Evolutionary conservation across 768 basidiomycete species (phyloP).

Genomic region (Mycena polygramma): DNA sequence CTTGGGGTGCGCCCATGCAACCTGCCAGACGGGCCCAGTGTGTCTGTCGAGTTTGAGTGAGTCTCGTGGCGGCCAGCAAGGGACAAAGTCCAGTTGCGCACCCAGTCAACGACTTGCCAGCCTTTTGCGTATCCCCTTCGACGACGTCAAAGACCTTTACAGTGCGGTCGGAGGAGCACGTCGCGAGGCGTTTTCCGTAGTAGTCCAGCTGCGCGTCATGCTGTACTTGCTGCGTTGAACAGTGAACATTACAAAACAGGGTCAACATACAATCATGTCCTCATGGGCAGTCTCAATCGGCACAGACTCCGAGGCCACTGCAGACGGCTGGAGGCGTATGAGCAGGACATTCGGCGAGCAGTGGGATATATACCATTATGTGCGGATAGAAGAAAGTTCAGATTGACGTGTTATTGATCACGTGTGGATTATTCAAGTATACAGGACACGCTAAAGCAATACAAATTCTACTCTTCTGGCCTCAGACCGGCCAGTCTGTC

Average conservation of each 20-base stretch:
- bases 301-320: slow-evolving; percentile 74
- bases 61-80: background rate
- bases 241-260: slow-evolving; percentile 2
- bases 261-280: slow-evolving; percentile 92
- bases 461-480: slow-evolving; percentile 12
- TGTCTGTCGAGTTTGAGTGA: slow-evolving; percentile 67
- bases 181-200: slow-evolving; percentile 96
- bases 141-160: slow-evolving; percentile 96
- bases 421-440: background rate
- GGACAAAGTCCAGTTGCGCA: slow-evolving; percentile 47
- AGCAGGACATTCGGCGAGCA: background rate
- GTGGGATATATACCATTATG: slow-evolving; percentile 9
- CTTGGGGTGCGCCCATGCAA: slow-evolving; percentile 98
- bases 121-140: slow-evolving; percentile 83
- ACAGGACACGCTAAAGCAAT: background rate
- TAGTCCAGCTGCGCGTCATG: slow-evolving; percentile 99
- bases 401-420: slow-evolving; percentile 10
- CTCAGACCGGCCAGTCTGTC: slow-evolving; percentile 50
- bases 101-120: slow-evolving; percentile 86
- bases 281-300: slow-evolving; percentile 97
- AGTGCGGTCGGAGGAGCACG: slow-evolving; percentile 95
- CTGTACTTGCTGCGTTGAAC: slow-evolving; percentile 54
- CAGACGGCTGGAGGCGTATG: slow-evolving; percentile 55
- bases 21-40: slow-evolving; percentile 97
- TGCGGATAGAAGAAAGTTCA: background rate